Conservation (phyloP, 2,329 filamentous ascomycete species). For the Huntiella decipiens region DNA sequence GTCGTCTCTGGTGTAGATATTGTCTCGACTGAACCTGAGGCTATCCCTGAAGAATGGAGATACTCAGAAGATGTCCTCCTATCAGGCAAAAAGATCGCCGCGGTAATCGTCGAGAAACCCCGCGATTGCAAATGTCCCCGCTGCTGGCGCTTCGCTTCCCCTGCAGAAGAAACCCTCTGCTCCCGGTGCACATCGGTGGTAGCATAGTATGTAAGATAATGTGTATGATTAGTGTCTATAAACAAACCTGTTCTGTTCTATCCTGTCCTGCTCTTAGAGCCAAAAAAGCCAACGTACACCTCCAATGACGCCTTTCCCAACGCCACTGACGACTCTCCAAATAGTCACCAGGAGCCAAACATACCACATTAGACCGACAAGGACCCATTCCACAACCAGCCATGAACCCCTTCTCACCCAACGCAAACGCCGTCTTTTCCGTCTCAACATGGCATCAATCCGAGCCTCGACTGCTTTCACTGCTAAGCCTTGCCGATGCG, state of each 20-base stretch:
- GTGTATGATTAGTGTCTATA: background rate
- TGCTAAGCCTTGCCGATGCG: conserved; percentile 55
- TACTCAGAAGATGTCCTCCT: conserved; percentile 26
- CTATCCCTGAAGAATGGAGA: conserved; percentile 19
- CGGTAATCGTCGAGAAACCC: conserved; percentile 29
- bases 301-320: conserved; percentile 38
- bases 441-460: conserved; percentile 56
- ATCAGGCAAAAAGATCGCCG: conserved; percentile 18
- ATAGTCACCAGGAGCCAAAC: conserved; percentile 80
- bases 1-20: conserved; percentile 48
- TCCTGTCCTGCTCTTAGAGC: conserved; percentile 29
- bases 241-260: no score
- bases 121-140: conserved; percentile 53
- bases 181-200: conserved; percentile 27
- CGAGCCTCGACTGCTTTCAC: conserved; percentile 65
- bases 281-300: conserved; percentile 68
- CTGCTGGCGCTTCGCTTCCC: conserved; percentile 76
- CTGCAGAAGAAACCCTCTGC: conserved; percentile 48
- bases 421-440: conserved; percentile 46
- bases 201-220: no score
- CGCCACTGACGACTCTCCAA: conserved; percentile 42
- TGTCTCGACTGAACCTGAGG: conserved; percentile 14
- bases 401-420: conserved; percentile 63
- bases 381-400: conserved; percentile 67
- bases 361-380: conserved; percentile 85